phyloP scores from a whole-genome alignment of 768 basidiomycete species.

The Lentinula guzmanii region DNA sequence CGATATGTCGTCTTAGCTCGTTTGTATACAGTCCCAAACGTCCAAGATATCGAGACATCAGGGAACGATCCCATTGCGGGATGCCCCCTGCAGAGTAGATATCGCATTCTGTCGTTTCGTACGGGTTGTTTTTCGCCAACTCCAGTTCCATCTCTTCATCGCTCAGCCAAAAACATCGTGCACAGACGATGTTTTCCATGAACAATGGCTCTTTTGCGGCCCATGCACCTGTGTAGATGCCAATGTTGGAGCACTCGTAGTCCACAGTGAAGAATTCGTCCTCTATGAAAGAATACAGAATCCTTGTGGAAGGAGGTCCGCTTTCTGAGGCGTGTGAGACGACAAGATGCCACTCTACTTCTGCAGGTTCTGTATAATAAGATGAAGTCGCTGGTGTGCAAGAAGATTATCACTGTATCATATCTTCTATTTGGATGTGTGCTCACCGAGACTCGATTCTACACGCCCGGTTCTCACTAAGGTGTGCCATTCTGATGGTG shows the following conservation, averaged over 20 bases:
- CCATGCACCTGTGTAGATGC: constrained; percentile 2
- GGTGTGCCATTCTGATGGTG: constrained; percentile 13
- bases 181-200: constrained; percentile 18
- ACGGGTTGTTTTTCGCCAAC: neutral
- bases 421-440: neutral
- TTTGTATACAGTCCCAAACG: constrained; percentile 18
- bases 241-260: constrained; percentile 3
- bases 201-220: constrained; percentile 10
- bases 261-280: constrained; percentile 17
- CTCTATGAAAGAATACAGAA: constrained; percentile 18
- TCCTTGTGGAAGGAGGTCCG: constrained; percentile 3
- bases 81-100: neutral
- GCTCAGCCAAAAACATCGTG: constrained; percentile 17
- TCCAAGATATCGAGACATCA: constrained; percentile 6
- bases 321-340: constrained; percentile 2
- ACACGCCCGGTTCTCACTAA: constrained; percentile 9
- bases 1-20: constrained; percentile 19
- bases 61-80: neutral
- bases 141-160: constrained; percentile 12
- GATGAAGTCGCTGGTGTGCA: neutral
- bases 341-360: constrained; percentile 16
- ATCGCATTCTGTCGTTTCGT: neutral
- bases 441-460: constrained; percentile 13
- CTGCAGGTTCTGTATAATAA: constrained; percentile 1
- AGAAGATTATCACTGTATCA: neutral